These are phyloP conservation scores for Hibiscus syriacus DNA, from an alignment of 345 rosid genomes.

Conservation along the genomic window DNA sequence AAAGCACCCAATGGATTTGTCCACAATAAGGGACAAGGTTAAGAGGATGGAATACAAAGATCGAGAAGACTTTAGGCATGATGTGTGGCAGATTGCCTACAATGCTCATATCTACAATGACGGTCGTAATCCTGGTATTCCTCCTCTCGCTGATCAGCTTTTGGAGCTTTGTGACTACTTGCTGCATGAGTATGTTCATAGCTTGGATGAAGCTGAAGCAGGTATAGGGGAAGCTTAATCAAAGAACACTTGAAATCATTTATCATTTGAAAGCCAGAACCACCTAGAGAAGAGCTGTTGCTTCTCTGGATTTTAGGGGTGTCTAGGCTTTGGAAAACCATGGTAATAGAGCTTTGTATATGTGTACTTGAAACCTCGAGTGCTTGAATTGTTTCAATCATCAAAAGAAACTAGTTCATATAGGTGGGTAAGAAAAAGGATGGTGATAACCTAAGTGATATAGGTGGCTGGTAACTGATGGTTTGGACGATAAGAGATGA, in stretches of 20 bases:
- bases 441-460: neutral
- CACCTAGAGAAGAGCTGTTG: neutral
- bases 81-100: constrained; percentile 47
- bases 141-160: constrained; percentile 95
- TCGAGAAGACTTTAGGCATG: constrained; percentile 57
- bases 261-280: neutral
- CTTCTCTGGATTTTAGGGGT: neutral
- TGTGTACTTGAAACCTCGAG: neutral
- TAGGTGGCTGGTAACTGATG: neutral
- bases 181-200: constrained; percentile 34
- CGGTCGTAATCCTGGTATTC: constrained; percentile 77
- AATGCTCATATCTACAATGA: constrained; percentile 85
- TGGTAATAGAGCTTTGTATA: neutral
- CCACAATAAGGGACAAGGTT: constrained; percentile 78
- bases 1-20: too few relatives aligned
- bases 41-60: constrained; percentile 75
- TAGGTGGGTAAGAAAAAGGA: neutral
- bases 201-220: constrained; percentile 59
- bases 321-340: neutral
- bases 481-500: neutral
- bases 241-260: neutral
- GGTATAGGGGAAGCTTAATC: constrained; percentile 36
- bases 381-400: neutral
- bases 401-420: neutral
- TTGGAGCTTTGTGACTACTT: constrained; percentile 83